Evolutionary conservation across 2,329 filamentous ascomycete species (phyloP), one percentile per base, ranked within the genome.

Genomic region (Alternaria triticina): DNA sequence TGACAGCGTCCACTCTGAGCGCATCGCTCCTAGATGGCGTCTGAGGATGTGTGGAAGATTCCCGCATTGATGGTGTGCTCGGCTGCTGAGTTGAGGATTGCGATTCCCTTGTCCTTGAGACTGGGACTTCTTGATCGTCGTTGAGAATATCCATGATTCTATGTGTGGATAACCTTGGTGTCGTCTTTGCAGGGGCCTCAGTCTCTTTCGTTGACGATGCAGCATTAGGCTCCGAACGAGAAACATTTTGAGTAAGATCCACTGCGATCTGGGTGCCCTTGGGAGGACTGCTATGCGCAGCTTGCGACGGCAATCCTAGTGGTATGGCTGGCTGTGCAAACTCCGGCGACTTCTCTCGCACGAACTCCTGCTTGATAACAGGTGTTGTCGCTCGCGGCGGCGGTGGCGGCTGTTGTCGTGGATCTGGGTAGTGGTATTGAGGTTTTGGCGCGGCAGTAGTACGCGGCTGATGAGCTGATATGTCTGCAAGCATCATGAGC

Each of bases 61-160:
- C 60, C 57, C 61, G 66, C 28, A 55, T 62, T 6, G 68, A 70
- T 13, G 70, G 62, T 8, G 69, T 70, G 46, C 59, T 58, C 12
- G 66, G 68, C n/a, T 78, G 70, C 36, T 59, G 66, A 17, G 51
- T 46, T 15, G 68, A 27, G 25, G 65, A 56, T 30, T 67, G 68
- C 33, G 68, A 54, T 30, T 73, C 70, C 47, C 72, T 68, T 33
- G 66, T 59, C 43, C 64, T 73, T 15, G 70, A 65, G 12, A 71
- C 61, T 22, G 73, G 72, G 15, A 72, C 70, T 43, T 80, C 78
- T 47, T 73, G 63, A 55, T 79, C 76, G 46, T 79, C 69, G 43
- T 79, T 80, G 17, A 80, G 55, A 44, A 80, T 74, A 28, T 80
- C 78, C 71, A 75, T 79, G 46, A 80, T 78, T 15, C 77, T 70